Conservation (phyloP, 2,329 filamentous ascomycete species). For the Tolypocladium tropicale region DNA sequence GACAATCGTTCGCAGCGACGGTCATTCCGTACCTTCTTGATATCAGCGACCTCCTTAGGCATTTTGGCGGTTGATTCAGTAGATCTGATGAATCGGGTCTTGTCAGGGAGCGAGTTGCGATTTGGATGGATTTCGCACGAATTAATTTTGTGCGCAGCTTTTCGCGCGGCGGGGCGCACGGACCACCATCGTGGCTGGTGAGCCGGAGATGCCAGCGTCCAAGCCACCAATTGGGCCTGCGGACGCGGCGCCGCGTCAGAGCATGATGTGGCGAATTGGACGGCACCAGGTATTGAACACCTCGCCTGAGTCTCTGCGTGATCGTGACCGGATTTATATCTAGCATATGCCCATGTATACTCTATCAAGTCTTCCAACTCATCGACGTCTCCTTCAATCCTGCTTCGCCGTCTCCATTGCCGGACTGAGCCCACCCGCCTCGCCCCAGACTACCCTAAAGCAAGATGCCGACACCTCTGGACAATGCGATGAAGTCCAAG, state of each 20-base stretch:
- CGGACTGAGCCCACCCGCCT: not conserved
- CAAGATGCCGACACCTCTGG: slow-evolving; percentile 59
- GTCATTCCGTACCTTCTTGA: slow-evolving; percentile 61
- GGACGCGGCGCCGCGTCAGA: not conserved
- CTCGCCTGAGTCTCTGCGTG: not conserved
- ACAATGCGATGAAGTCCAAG: slow-evolving; percentile 60
- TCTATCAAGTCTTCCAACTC: not conserved
- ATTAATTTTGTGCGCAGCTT: slow-evolving; percentile 17
- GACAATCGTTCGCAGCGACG: not conserved
- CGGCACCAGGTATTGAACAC: not conserved
- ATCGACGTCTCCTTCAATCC: not conserved
- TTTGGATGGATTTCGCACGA: slow-evolving; percentile 11
- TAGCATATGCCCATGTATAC: not conserved
- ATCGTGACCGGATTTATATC: not conserved
- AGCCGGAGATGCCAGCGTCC: not conserved
- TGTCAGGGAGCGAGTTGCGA: slow-evolving; percentile 5
- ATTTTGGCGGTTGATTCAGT: slow-evolving; percentile 58
- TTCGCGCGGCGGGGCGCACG: slow-evolving; percentile 13
- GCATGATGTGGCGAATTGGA: not conserved
- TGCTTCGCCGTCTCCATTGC: not conserved
- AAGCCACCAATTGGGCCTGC: not conserved
- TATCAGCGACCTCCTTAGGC: slow-evolving; percentile 96
- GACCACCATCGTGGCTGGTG: slow-evolving; percentile 7
- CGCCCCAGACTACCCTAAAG: not conserved
- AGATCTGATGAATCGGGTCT: slow-evolving; percentile 13